Evolutionary conservation across 2,329 filamentous ascomycete species (phyloP).

Genomic region (Chaetomium globosum): DNA sequence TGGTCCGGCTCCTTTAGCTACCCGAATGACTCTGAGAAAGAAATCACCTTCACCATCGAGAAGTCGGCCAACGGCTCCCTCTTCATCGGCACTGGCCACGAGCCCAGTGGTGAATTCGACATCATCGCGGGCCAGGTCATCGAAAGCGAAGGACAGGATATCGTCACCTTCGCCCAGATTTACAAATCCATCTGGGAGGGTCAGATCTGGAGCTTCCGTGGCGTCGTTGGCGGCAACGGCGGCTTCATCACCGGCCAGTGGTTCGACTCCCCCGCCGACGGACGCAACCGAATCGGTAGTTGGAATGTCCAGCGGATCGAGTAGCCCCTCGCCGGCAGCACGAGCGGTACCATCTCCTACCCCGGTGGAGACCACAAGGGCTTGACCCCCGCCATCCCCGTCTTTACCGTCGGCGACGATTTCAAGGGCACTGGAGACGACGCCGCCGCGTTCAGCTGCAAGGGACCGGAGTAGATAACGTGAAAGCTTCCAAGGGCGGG

Average conservation of each 20-base stretch:
- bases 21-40: not conserved
- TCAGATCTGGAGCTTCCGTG: not conserved
- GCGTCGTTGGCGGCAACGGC: too few relatives aligned
- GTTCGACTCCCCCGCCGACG: constrained; percentile 1
- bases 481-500: not conserved
- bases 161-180: not conserved
- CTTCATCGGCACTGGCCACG: not conserved
- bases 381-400: not conserved
- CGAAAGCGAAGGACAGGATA: not conserved
- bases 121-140: not conserved
- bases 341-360: not conserved
- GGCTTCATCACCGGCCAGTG: too few relatives aligned
- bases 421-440: constrained; percentile 2
- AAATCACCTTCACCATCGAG: not conserved
- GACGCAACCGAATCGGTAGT: not conserved
- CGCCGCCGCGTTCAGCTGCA: too few relatives aligned
- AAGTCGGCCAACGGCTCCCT: not conserved
- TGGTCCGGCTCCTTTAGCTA: not conserved
- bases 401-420: not conserved
- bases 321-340: not conserved
- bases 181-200: not conserved
- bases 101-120: not conserved
- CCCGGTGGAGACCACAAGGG: not conserved
- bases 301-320: not conserved
- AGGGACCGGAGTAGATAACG: not conserved